These are phyloP conservation scores for Fusarium solani-melongenae DNA, from an alignment of 2,329 filamentous ascomycete species.

Conservation along the genomic window DNA sequence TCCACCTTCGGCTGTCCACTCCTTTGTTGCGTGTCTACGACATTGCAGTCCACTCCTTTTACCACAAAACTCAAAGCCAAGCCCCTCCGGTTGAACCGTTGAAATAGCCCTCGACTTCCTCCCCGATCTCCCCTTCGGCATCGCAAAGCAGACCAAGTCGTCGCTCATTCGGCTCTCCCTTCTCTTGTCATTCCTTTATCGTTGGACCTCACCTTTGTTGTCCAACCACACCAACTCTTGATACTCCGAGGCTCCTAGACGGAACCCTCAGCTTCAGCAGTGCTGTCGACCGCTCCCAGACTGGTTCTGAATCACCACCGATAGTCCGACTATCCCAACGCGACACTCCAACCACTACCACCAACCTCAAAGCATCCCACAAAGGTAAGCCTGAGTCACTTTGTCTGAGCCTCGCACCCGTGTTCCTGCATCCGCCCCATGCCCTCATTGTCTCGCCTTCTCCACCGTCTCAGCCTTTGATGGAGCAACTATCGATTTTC, in stretches of 20 bases:
- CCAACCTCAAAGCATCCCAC: conserved; percentile 8
- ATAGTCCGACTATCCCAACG: conserved; percentile 10
- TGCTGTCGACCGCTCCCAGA: conserved; percentile 38
- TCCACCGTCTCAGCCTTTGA: conserved; percentile 24
- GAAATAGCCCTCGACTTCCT: conserved; percentile 41
- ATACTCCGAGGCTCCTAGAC: conserved; percentile 38
- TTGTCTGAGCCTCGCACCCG: conserved; percentile 13
- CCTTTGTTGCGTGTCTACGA: conserved; percentile 47
- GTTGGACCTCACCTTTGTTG: conserved; percentile 35
- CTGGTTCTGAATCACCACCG: conserved; percentile 42
- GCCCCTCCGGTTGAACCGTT: conserved; percentile 43
- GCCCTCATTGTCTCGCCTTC: conserved; percentile 33
- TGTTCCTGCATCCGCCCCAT: conserved; percentile 28
- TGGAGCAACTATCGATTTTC: conserved; percentile 20
- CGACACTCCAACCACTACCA: conserved; percentile 10
- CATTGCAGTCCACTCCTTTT: conserved; percentile 49
- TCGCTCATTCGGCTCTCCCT: conserved; percentile 38
- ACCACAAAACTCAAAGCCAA: conserved; percentile 35
- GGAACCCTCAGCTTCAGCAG: conserved; percentile 39
- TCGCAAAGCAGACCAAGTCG: conserved; percentile 35
- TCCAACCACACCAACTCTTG: conserved; percentile 36
- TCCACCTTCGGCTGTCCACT: conserved; percentile 34
- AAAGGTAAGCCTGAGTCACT: conserved; percentile 35
- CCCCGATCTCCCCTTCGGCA: conserved; percentile 23
- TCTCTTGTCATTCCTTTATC: conserved; percentile 39